Conservation (phyloP, 164 flowering plant species). For the Berberis thunbergii region DNA sequence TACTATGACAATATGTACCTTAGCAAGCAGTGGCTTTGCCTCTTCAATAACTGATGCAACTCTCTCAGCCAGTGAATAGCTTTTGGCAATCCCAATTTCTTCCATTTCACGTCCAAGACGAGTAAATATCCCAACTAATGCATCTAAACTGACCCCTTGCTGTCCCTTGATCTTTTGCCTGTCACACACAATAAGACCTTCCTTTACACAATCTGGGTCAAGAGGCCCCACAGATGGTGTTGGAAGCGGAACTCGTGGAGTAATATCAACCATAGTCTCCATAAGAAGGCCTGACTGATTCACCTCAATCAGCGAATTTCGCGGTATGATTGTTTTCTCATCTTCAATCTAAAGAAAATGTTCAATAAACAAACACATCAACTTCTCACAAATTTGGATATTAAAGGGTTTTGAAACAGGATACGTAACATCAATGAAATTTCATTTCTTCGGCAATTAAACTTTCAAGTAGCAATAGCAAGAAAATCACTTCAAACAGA, state of each 20-base stretch:
- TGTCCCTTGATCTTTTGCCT: slow-evolving; percentile 66
- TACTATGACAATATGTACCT: slow-evolving; percentile 34
- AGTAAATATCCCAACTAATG: slow-evolving; percentile 81
- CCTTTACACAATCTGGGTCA: slow-evolving; percentile 63
- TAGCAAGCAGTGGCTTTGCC: slow-evolving; percentile 71
- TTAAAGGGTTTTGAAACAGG: not conserved
- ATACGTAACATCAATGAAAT: not conserved
- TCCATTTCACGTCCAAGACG: slow-evolving; percentile 89
- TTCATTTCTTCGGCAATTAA: not conserved
- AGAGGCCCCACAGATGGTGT: slow-evolving; percentile 73
- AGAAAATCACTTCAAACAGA: not conserved
- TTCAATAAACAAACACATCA: not conserved
- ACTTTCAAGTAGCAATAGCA: not conserved
- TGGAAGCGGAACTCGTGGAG: slow-evolving; percentile 84
- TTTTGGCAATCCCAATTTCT: slow-evolving; percentile 66
- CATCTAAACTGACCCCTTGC: slow-evolving; percentile 93
- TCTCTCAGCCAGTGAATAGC: slow-evolving; percentile 59
- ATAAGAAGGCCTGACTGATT: slow-evolving; percentile 98
- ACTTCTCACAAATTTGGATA: not conserved
- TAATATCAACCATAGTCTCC: slow-evolving; percentile 95
- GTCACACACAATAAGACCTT: slow-evolving; percentile 91
- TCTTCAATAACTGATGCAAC: slow-evolving; percentile 71
- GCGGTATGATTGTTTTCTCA: slow-evolving; percentile 79
- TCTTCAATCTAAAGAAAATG: slow-evolving; percentile 58
- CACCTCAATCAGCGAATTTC: slow-evolving; percentile 80